phyloP scores from a whole-genome alignment of 2,329 filamentous ascomycete genomes.

The Penicillium occitanis region DNA sequence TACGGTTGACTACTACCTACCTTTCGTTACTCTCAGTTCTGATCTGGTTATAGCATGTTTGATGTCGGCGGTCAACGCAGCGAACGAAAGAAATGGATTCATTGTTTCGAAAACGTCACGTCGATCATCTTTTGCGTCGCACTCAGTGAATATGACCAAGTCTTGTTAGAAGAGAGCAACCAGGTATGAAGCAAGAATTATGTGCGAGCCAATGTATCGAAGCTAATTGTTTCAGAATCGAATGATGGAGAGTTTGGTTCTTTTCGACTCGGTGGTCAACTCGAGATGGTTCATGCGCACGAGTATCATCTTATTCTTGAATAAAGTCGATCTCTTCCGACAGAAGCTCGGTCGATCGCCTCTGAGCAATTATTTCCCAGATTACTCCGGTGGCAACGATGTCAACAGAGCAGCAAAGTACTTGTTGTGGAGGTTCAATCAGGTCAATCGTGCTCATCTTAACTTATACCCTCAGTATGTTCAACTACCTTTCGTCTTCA shows the following conservation, averaged over 20 bases:
- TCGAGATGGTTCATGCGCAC: slow-evolving; percentile 99
- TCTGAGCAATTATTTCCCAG: slow-evolving; percentile 91
- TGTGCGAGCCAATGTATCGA: background rate
- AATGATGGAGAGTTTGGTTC: slow-evolving; percentile 96
- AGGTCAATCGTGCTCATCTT: slow-evolving; percentile 92
- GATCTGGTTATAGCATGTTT: slow-evolving; percentile 77
- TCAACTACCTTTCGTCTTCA: background rate
- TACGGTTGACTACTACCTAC: slow-evolving; percentile 53
- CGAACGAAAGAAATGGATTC: slow-evolving; percentile 99
- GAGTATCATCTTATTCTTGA: slow-evolving; percentile 96
- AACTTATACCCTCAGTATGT: slow-evolving; percentile 97
- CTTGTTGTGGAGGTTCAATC: slow-evolving; percentile 95
- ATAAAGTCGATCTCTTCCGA: slow-evolving; percentile 98
- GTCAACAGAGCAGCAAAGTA: slow-evolving; percentile 98
- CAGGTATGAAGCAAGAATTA: slow-evolving; percentile 62
- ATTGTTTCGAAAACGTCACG: slow-evolving; percentile 99
- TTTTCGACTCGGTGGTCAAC: slow-evolving; percentile 98
- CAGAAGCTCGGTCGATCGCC: slow-evolving; percentile 88
- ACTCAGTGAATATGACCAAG: slow-evolving; percentile 96
- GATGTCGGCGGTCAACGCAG: slow-evolving; percentile 96
- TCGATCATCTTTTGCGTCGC: slow-evolving; percentile 99
- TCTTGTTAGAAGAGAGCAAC: slow-evolving; percentile 92
- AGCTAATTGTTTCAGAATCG: slow-evolving; percentile 68
- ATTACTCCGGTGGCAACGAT: slow-evolving; percentile 96
- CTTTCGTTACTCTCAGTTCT: slow-evolving; percentile 4